Percentiles rank a stretch among this genome's conserved stretches.
Evolutionary conservation across 2,329 filamentous ascomycete genomes (phyloP).

Genomic region (Beauveria sp.): DNA sequence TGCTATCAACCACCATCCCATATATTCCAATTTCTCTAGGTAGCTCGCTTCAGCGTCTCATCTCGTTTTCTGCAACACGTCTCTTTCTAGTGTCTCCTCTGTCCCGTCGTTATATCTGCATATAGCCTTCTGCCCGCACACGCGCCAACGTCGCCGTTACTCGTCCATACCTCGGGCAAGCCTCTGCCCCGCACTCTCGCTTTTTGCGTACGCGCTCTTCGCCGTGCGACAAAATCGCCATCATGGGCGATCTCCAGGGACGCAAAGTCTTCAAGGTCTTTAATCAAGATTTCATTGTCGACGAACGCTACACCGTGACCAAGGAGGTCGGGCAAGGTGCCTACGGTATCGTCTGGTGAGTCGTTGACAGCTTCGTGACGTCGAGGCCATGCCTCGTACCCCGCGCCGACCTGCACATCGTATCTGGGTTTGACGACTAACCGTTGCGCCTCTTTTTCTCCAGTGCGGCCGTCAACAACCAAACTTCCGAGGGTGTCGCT

Average conservation of each 20-base stretch:
- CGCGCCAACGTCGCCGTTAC: not conserved
- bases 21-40: not conserved
- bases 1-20: slow-evolving; percentile 5
- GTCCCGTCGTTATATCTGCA: not conserved
- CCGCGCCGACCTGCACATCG: slow-evolving; percentile 9
- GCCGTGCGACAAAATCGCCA: slow-evolving; percentile 7
- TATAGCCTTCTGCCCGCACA: not conserved
- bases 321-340: slow-evolving; percentile 98
- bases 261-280: slow-evolving; percentile 99
- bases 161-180: not conserved
- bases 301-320: slow-evolving; percentile 95
- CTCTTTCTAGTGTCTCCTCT: not conserved
- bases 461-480: slow-evolving; percentile 86
- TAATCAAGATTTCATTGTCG: slow-evolving; percentile 98
- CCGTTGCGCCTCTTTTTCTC: slow-evolving; percentile 12
- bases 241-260: slow-evolving; percentile 35
- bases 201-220: slow-evolving; percentile 9
- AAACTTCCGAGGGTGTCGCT: slow-evolving; percentile 87
- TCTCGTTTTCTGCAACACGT: not conserved
- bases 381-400: slow-evolving; percentile 8
- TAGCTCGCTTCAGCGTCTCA: not conserved
- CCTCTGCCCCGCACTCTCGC: slow-evolving; percentile 3
- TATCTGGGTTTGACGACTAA: not conserved
- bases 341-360: slow-evolving; percentile 96
- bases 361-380: slow-evolving; percentile 9